phyloP scores from a whole-genome alignment of 2,329 filamentous ascomycete species.

The Lachnellula willkommii region DNA sequence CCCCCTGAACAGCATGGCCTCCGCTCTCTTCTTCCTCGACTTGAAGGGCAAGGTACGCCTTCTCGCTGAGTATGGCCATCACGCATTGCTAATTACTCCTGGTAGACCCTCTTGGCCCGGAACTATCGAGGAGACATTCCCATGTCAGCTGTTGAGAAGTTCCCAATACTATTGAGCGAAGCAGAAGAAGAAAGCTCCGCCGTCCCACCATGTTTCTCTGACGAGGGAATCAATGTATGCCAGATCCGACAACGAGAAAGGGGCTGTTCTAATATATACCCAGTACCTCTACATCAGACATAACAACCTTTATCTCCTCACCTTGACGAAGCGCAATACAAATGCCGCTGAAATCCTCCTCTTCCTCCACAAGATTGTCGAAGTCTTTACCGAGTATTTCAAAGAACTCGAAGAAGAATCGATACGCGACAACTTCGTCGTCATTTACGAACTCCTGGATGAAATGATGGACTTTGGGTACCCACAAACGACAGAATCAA shows the following conservation, averaged over 20 bases:
- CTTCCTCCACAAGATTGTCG: conserved; percentile 96
- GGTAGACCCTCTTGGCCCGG: conserved; percentile 89
- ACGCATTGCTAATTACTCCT: conserved; percentile 19
- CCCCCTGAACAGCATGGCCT: conserved; percentile 64
- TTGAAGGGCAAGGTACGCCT: conserved; percentile 92
- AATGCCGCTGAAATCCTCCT: conserved; percentile 98
- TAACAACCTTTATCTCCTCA: conserved; percentile 97
- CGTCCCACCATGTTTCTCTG: conserved; percentile 94
- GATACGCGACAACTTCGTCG: conserved; percentile 97
- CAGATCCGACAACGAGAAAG: conserved; percentile 1
- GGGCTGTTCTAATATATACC: conserved; percentile 11
- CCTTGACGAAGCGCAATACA: conserved; percentile 95
- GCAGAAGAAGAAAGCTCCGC: conserved; percentile 98
- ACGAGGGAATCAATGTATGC: conserved; percentile 93
- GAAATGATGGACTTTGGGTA: conserved; percentile 99
- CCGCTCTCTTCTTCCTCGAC: conserved; percentile 96
- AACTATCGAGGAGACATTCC: conserved; percentile 98
- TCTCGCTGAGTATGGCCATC: conserved; percentile 4
- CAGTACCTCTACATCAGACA: conserved; percentile 99
- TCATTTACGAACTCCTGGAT: conserved; percentile 97
- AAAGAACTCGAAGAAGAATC: conserved; percentile 98
- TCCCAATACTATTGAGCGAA: conserved; percentile 90
- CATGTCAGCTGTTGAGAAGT: conserved; percentile 98
- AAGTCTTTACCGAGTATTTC: conserved; percentile 99
- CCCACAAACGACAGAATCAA: conserved; percentile 95